Conservation (phyloP, 129 eudicot species). For the Artemisia argyi region DNA sequence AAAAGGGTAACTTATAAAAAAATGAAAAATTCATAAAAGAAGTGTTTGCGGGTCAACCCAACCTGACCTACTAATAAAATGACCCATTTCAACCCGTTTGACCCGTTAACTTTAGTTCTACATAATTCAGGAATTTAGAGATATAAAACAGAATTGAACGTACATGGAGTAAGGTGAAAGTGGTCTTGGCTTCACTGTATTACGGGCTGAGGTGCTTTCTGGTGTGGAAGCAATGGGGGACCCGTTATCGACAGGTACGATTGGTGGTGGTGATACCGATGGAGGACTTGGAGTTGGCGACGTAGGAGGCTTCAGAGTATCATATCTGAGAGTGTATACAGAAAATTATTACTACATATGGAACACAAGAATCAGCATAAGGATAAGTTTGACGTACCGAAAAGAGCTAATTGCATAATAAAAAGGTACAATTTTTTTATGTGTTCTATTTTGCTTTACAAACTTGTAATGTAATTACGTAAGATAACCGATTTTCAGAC, state of each 20-base stretch:
- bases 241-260: conserved; percentile 31
- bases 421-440: too few relatives aligned
- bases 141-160: conserved; percentile 16
- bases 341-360: neutral
- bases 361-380: neutral
- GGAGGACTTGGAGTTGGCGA: conserved; percentile 73
- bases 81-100: too few relatives aligned
- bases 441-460: too few relatives aligned
- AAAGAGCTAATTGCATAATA: neutral
- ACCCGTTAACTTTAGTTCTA: neutral
- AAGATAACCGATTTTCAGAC: too few relatives aligned
- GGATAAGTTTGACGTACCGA: neutral
- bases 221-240: conserved; percentile 34
- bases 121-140: neutral
- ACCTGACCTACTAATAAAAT: too few relatives aligned
- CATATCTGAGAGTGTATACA: conserved; percentile 39
- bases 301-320: conserved; percentile 67
- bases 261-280: conserved; percentile 30
- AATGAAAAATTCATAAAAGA: too few relatives aligned
- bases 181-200: conserved; percentile 47
- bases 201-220: conserved; percentile 25
- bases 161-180: conserved; percentile 76
- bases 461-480: too few relatives aligned
- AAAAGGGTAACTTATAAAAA: too few relatives aligned
- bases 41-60: too few relatives aligned